Conservation (phyloP, 2,329 filamentous ascomycete genomes). For the Epichloe sylvatica region DNA sequence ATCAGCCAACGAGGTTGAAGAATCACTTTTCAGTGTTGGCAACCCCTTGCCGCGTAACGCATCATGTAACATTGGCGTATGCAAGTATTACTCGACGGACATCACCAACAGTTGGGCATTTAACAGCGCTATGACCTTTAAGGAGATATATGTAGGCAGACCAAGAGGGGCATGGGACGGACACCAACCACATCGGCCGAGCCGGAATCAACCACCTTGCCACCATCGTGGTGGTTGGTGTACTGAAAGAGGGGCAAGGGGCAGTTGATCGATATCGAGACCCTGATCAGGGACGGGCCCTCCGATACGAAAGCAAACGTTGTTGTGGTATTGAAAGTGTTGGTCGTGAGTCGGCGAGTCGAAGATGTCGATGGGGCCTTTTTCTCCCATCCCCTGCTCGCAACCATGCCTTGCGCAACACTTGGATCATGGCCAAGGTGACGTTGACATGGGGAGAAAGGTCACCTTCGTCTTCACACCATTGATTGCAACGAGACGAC, state of each 20-base stretch:
- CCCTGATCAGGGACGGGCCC: constrained; percentile 2
- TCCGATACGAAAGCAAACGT: constrained; percentile 2
- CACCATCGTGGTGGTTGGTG: neutral
- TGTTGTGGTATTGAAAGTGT: neutral
- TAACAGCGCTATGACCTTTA: too few species aligned
- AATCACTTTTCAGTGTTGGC: too few species aligned
- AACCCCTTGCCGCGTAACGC: too few species aligned
- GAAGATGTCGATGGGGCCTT: neutral
- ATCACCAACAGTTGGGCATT: too few species aligned
- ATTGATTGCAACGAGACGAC: neutral
- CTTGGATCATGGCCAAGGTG: neutral
- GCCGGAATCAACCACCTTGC: neutral
- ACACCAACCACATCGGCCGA: neutral
- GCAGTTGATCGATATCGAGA: neutral
- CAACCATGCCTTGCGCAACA: neutral
- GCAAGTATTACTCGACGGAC: too few species aligned
- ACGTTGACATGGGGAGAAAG: neutral
- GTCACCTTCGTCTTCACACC: neutral
- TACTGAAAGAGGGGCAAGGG: neutral
- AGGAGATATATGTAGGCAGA: too few species aligned
- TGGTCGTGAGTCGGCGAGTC: neutral
- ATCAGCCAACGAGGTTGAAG: too few species aligned
- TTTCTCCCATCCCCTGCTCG: neutral
- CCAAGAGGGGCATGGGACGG: neutral
- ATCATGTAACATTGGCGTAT: too few species aligned